Evolutionary conservation across 1,284 basidiomycete genomes (phyloP).

Genomic region (Heimioporus punctisporus): DNA sequence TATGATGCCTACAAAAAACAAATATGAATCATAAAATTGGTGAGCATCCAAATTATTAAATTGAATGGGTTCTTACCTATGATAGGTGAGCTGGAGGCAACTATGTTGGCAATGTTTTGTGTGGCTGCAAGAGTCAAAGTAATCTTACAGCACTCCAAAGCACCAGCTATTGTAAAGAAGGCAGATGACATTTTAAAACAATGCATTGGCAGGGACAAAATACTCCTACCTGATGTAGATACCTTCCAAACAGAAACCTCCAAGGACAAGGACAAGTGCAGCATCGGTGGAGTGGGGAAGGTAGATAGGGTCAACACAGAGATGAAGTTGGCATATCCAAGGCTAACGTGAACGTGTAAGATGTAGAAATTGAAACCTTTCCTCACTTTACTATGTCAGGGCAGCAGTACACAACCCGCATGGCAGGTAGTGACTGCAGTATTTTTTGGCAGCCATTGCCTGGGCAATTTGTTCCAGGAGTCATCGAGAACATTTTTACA

Average conservation of each 20-base stretch:
- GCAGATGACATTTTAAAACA: neutral
- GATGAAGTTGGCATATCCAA: neutral
- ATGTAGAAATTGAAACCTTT: neutral
- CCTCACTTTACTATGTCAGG: neutral
- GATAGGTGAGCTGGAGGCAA: neutral
- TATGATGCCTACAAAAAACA: conserved; percentile 23
- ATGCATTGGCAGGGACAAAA: neutral
- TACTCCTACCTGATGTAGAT: neutral
- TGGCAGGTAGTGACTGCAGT: neutral
- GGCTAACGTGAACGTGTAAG: neutral
- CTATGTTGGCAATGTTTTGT: neutral
- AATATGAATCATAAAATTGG: conserved; percentile 19
- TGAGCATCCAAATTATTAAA: neutral
- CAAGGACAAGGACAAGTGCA: neutral
- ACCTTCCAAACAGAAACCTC: neutral
- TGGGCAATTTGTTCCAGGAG: neutral
- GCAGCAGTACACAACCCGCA: neutral
- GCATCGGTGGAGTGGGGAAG: neutral
- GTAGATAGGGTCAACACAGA: neutral
- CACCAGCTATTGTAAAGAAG: neutral
- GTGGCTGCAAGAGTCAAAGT: neutral
- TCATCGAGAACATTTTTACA: neutral
- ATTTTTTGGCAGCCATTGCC: neutral
- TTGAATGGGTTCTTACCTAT: neutral
- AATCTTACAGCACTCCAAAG: neutral